Evolutionary conservation across 2,329 filamentous ascomycete genomes (phyloP).

Genomic region (Akanthomyces muscarius): DNA sequence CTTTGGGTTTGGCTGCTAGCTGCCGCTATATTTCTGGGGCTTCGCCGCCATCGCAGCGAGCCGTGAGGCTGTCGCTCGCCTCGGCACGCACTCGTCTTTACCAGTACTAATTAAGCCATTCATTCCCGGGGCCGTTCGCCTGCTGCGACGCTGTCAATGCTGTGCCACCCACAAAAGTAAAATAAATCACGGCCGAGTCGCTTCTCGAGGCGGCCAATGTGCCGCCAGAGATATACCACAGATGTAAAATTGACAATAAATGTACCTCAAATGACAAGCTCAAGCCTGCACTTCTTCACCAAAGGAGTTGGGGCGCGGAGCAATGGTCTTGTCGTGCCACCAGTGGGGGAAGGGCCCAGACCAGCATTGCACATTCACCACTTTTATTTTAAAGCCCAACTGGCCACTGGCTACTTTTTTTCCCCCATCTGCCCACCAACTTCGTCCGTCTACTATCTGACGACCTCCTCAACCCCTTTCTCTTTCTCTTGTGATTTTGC

Average conservation of each 20-base stretch:
- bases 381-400: constrained; percentile 15
- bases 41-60: no score
- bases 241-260: no score
- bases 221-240: background rate
- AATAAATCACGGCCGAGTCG: constrained; percentile 8
- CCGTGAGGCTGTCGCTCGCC: background rate
- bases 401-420: constrained; percentile 13
- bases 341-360: constrained; percentile 16
- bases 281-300: background rate
- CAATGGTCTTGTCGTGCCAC: background rate
- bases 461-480: constrained; percentile 3
- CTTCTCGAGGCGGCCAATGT: background rate
- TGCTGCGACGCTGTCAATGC: background rate
- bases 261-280: no score
- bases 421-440: constrained; percentile 11
- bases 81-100: background rate
- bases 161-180: constrained; percentile 15
- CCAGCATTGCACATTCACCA: constrained; percentile 17
- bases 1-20: background rate
- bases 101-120: background rate
- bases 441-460: constrained; percentile 10
- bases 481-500: constrained; percentile 6
- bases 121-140: background rate
- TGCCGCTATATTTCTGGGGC: no score
- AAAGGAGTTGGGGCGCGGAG: background rate